phyloP scores from a whole-genome alignment of 2,329 filamentous ascomycete species.

The Xylaria multiplex region DNA sequence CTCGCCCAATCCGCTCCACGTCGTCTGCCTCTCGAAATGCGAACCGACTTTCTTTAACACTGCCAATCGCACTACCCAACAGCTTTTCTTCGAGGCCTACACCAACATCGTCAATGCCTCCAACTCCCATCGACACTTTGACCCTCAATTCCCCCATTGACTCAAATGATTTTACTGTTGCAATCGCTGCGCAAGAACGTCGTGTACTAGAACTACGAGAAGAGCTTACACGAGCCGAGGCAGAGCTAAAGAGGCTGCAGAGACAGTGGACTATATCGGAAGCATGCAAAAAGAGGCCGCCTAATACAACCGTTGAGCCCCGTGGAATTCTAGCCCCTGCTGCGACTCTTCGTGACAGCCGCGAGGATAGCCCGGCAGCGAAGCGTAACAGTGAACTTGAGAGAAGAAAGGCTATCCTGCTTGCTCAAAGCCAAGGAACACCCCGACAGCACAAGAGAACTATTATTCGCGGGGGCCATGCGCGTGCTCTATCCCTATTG shows the following conservation, averaged over 20 bases:
- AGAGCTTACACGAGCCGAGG: conserved; percentile 85
- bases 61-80: conserved; percentile 68
- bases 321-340: conserved; percentile 55
- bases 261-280: conserved; percentile 84
- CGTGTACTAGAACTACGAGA: conserved; percentile 90
- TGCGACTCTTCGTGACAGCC: conserved; percentile 39
- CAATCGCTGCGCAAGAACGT: conserved; percentile 91
- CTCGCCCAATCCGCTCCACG: conserved; percentile 61
- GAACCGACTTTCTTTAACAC: conserved; percentile 69
- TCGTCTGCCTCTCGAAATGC: conserved; percentile 64
- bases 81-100: conserved; percentile 63
- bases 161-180: conserved; percentile 79
- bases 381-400: conserved; percentile 72
- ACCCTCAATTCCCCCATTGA: conserved; percentile 60
- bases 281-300: conserved; percentile 76
- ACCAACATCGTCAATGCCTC: conserved; percentile 59
- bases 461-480: conserved; percentile 74
- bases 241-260: conserved; percentile 80
- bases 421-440: conserved; percentile 56
- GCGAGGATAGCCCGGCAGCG: conserved; percentile 54
- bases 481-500: conserved; percentile 78
- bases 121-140: conserved; percentile 61
- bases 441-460: conserved; percentile 62
- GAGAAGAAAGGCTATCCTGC: conserved; percentile 74
- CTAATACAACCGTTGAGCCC: conserved; percentile 69